Base-by-base conservation (phyloP, 2,329 filamentous ascomycete genomes). In the Fonsecaea nubica region DNA sequence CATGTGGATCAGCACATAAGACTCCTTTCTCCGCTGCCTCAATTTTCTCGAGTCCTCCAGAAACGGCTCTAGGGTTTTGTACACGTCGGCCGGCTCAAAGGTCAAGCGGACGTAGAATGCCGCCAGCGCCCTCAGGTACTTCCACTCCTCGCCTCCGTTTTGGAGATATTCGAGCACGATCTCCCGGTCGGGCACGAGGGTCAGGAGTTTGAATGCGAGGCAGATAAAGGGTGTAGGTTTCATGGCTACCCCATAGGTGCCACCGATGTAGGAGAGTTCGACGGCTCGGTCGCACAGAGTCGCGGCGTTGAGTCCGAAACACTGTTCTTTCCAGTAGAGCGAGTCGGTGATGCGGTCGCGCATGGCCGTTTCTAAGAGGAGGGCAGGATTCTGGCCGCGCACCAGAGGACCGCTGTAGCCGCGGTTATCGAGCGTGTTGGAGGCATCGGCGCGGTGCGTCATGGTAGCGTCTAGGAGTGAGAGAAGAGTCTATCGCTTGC, bases 241-340 rank as follows among this genome's bases (percentile, higher is more conserved):
- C 78, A 97, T 94, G 56, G 89, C 86, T 18, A 88, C 86, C 61
- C 93, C 93, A 75, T 92, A 92, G 4, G 93, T 96, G 72, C 95
- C 95, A 69, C 93, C 95, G 64, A 99, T 86, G 78, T 90, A 95
- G 57, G 82, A 85, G 55, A 99, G 86, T 73, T 94, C 90, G 32
- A 92, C 91, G 0, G 96, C 93, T 71, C 95, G 92, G 80, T 97
- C 92, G 74, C 97, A 90, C 5, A 99, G 78, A 0, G 87, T 90
- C 1, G 88, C 88, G 3, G 87, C 86, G 81, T 98, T 99, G 71
- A 99, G 85, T 50, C 91, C 95, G 80, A 98, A 99, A 78, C 95
- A 97, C 81, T 97, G 93, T 80, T 98, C 95, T 80, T 97, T 97
- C 91, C 93, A 99, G 83, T 97, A 99, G 81, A 97, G 96, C 61